Conservation (phyloP, 495 filamentous ascomycete genomes). For the Collariella sp. region DNA sequence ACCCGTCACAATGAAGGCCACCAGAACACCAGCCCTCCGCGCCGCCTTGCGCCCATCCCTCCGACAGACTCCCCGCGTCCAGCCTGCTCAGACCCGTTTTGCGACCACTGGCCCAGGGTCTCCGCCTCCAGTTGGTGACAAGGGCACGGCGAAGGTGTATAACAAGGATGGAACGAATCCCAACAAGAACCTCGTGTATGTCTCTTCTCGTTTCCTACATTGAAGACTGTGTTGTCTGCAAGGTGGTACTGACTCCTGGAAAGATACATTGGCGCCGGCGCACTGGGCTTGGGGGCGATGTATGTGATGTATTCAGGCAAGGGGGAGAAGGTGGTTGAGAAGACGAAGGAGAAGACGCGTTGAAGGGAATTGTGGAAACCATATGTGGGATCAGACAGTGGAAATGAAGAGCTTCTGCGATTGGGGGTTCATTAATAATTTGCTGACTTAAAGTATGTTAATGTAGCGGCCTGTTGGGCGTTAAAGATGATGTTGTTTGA, state of each 20-base stretch:
- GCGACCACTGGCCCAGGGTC: constrained; percentile 1
- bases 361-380: background rate
- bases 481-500: too few relatives aligned
- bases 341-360: background rate
- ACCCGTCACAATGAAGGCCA: background rate
- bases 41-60: constrained; percentile 1
- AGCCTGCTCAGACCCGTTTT: background rate
- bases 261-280: constrained; percentile 13
- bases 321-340: constrained; percentile 7
- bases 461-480: background rate
- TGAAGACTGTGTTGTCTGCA: too few relatives aligned
- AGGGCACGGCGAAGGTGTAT: constrained; percentile 13
- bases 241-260: background rate
- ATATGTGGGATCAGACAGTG: background rate
- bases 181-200: constrained; percentile 23
- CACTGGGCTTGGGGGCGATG: constrained; percentile 7
- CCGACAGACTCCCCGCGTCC: background rate
- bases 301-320: constrained; percentile 11
- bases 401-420: background rate
- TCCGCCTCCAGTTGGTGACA: constrained; percentile 1
- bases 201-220: background rate
- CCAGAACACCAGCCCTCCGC: background rate
- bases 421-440: too few relatives aligned
- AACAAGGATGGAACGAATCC: constrained; percentile 21
- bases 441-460: background rate